Evolutionary conservation across 192 early-diverging fungal species (phyloP).

Genomic region (Chytriomyces sp.): DNA sequence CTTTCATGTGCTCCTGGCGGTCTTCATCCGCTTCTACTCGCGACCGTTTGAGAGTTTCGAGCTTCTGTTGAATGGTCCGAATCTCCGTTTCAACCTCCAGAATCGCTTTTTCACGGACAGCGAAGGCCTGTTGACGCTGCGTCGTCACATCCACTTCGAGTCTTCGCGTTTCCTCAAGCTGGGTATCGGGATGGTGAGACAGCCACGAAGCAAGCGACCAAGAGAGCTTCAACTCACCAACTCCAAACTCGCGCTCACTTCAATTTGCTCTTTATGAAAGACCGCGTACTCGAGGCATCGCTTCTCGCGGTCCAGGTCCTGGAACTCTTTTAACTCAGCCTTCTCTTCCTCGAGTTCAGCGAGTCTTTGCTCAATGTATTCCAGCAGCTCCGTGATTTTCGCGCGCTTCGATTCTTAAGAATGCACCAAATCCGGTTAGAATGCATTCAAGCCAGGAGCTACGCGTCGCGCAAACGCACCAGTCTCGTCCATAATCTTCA

Average conservation of each 20-base stretch:
- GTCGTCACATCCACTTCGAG: slow-evolving; percentile 60
- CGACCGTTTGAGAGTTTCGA: slow-evolving; percentile 69
- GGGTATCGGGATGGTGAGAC: slow-evolving; percentile 24
- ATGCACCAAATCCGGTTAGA: neutral
- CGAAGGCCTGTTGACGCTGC: slow-evolving; percentile 52
- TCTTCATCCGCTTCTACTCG: slow-evolving; percentile 73
- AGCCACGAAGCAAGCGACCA: neutral
- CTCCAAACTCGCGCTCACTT: slow-evolving; percentile 77
- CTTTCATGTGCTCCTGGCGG: slow-evolving; percentile 73
- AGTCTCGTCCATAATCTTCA: slow-evolving; percentile 92
- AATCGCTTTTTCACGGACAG: slow-evolving; percentile 30
- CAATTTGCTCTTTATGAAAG: slow-evolving; percentile 83
- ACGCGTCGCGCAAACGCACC: slow-evolving; percentile 45
- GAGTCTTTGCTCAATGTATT: slow-evolving; percentile 85
- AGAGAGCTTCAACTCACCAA: slow-evolving; percentile 52
- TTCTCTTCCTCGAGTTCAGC: slow-evolving; percentile 92
- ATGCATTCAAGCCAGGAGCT: neutral
- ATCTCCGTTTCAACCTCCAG: slow-evolving; percentile 50
- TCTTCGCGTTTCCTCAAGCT: slow-evolving; percentile 45
- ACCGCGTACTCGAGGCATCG: slow-evolving; percentile 92
- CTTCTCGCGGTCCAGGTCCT: slow-evolving; percentile 81
- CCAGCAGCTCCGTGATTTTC: slow-evolving; percentile 88
- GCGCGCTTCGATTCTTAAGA: slow-evolving; percentile 68
- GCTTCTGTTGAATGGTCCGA: slow-evolving; percentile 60
- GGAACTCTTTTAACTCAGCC: slow-evolving; percentile 87